A percentile compares a stretch with the other conserved stretches of the same genome.
Conservation (phyloP, 176 grass and related monocot species). For the Secale cereale region DNA sequence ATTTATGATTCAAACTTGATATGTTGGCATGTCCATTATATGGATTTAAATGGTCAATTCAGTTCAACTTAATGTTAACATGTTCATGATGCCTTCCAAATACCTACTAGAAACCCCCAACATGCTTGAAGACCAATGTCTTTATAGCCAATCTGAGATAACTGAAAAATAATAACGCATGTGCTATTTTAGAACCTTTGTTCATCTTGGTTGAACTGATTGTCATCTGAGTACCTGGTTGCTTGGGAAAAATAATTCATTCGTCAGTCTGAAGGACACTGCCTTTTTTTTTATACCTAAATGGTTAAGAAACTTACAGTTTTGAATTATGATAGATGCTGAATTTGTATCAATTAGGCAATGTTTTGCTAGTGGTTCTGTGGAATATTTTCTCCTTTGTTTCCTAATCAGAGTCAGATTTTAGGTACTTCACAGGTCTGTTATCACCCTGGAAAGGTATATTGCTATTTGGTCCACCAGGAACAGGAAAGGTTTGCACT, state of each 20-base stretch:
- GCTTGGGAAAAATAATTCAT: background rate
- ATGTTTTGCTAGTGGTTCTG: background rate
- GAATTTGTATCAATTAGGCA: background rate
- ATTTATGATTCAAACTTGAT: background rate
- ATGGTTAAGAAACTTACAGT: background rate
- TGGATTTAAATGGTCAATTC: background rate
- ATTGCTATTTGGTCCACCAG: constrained; percentile 66
- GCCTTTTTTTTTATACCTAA: no score
- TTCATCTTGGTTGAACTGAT: background rate
- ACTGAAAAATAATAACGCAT: background rate
- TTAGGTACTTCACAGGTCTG: constrained; percentile 63
- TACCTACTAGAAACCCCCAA: background rate
- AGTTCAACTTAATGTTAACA: background rate
- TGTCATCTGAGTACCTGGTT: background rate
- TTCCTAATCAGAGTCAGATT: background rate
- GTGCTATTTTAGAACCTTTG: background rate
- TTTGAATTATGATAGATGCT: background rate
- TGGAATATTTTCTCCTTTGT: background rate
- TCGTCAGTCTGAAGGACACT: background rate
- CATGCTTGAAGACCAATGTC: background rate
- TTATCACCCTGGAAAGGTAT: constrained; percentile 75
- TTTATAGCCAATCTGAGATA: background rate
- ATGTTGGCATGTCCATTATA: background rate
- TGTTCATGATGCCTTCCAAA: background rate
- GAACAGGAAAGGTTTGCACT: constrained; percentile 68